Evolutionary conservation across 2,329 filamentous ascomycete genomes (phyloP).

Genomic region (Ramularia endophylla): DNA sequence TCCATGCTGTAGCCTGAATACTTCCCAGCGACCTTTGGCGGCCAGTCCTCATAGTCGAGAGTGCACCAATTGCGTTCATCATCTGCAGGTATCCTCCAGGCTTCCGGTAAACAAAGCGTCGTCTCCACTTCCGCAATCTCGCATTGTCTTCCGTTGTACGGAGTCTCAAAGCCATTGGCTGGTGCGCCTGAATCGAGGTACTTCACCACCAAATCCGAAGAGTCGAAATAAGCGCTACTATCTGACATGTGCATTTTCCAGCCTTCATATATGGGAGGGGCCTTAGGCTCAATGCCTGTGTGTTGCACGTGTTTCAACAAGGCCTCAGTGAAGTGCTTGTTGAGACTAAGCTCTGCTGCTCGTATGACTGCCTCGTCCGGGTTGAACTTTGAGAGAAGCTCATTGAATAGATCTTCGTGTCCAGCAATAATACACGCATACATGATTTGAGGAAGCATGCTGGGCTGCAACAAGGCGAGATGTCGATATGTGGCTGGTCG

Average conservation of each 20-base stretch:
- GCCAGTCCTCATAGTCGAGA: conserved; percentile 6
- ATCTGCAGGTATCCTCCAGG: conserved; percentile 5
- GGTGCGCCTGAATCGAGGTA: too few relatives aligned
- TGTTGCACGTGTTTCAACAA: too few relatives aligned
- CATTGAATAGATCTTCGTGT: conserved; percentile 13
- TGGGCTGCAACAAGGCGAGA: conserved; percentile 7
- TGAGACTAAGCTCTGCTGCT: conserved; percentile 1
- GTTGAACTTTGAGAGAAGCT: not conserved
- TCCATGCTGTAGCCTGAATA: too few relatives aligned
- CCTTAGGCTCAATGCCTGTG: too few relatives aligned
- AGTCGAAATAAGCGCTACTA: too few relatives aligned
- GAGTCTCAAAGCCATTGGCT: not conserved
- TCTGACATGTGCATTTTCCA: too few relatives aligned
- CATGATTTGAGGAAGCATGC: conserved; percentile 14
- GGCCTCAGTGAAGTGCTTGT: conserved; percentile 4
- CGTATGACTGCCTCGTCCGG: conserved; percentile 8
- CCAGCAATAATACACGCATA: conserved; percentile 14
- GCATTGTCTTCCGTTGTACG: conserved; percentile 4
- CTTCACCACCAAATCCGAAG: too few relatives aligned
- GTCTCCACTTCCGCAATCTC: not conserved
- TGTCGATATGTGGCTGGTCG: conserved; percentile 9
- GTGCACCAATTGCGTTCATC: not conserved
- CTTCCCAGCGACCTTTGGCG: too few relatives aligned
- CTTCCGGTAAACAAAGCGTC: conserved; percentile 5
- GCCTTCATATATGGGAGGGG: too few relatives aligned